A percentile compares a stretch with the other conserved stretches of the same genome.
These are phyloP conservation scores for Elongisporangium undulatum DNA, from an alignment of 352 stramenopile species.

Conservation along the genomic window DNA sequence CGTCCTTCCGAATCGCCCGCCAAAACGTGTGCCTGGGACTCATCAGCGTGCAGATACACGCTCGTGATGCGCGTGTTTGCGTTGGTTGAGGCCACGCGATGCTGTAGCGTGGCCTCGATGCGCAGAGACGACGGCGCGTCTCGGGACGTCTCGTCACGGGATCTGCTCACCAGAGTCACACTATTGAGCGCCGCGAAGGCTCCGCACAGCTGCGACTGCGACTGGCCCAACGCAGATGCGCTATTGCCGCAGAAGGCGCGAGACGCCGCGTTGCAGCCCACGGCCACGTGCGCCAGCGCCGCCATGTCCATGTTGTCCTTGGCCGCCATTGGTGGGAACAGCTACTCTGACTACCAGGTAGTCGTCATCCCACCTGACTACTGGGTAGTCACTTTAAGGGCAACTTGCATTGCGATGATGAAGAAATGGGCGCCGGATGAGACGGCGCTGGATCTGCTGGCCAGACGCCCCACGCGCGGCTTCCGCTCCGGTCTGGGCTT, in stretches of 20 bases:
- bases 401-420: neutral
- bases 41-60: conserved; percentile 23
- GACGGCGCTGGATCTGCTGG: conserved; percentile 74
- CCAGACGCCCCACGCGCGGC: conserved; percentile 34
- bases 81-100: conserved; percentile 15
- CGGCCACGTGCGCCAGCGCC: conserved; percentile 40
- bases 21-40: conserved; percentile 19
- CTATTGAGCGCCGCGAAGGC: conserved; percentile 48
- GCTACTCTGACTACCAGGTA: neutral
- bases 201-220: conserved; percentile 6
- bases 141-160: neutral
- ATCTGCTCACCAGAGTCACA: conserved; percentile 30
- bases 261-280: conserved; percentile 46
- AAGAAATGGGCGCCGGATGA: conserved; percentile 40
- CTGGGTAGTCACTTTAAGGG: neutral
- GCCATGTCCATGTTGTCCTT: neutral
- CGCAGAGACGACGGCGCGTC: conserved; percentile 10
- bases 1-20: conserved; percentile 57
- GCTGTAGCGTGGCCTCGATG: conserved; percentile 41
- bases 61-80: conserved; percentile 39
- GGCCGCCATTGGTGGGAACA: neutral
- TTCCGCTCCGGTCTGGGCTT: conserved; percentile 57
- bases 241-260: conserved; percentile 36
- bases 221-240: neutral
- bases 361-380: neutral